A percentile compares a stretch with the other conserved stretches of the same genome.
These are phyloP conservation scores for Mycena vulgaris DNA, from an alignment of 768 basidiomycete genomes.

Conservation along the genomic window DNA sequence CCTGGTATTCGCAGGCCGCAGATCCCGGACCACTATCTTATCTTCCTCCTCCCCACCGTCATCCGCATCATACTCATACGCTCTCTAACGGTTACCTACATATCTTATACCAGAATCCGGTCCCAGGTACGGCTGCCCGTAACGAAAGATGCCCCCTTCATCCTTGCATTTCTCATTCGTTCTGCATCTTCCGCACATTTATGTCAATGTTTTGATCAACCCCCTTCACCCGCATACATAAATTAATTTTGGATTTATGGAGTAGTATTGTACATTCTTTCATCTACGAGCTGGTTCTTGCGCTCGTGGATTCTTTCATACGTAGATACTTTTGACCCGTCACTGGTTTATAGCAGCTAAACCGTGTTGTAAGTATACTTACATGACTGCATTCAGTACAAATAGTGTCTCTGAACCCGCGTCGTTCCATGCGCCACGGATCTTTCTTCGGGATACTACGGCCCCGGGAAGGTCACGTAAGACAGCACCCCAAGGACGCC, in stretches of 20 bases:
- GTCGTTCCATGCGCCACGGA: too few species aligned
- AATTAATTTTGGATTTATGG: background rate
- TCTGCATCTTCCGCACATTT: background rate
- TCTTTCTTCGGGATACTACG: too few species aligned
- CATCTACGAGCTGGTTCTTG: background rate
- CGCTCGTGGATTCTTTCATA: background rate
- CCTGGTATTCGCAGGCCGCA: background rate
- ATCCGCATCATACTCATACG: background rate
- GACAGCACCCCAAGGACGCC: too few species aligned
- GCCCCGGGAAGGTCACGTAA: too few species aligned
- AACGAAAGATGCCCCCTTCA: background rate
- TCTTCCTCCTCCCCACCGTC: background rate
- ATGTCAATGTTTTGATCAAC: background rate
- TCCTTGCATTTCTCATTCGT: background rate
- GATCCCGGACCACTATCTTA: background rate
- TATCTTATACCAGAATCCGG: background rate
- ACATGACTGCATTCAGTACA: too few species aligned
- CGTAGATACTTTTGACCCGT: background rate
- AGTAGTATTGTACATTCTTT: background rate
- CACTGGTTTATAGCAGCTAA: background rate
- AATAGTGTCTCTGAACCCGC: too few species aligned
- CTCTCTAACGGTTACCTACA: background rate
- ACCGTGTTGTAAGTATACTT: too few species aligned
- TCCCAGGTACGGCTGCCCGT: background rate
- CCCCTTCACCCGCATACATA: background rate